A percentile compares a stretch with the other conserved stretches of the same genome.
Evolutionary conservation across 352 stramenopile genomes (phyloP).

Genomic region (Pythium utonaiense): DNA sequence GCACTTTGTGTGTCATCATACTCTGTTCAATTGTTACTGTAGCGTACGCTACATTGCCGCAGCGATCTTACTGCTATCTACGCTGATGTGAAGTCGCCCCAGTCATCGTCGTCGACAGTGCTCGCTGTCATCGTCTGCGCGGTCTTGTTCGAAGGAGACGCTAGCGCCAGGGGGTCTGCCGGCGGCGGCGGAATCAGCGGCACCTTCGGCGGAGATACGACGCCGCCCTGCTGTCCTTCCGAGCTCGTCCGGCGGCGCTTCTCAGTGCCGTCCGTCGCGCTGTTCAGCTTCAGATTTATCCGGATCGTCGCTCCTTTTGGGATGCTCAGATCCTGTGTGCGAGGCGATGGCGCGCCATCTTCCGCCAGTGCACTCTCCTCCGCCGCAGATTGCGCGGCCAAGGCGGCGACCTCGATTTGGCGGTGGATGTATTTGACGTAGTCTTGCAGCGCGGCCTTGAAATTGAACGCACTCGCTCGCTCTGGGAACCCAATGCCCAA

Average conservation of each 20-base stretch:
- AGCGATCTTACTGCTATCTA: no score
- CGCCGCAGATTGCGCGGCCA: conserved; percentile 14
- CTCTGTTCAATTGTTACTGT: no score
- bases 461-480: conserved; percentile 77
- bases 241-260: conserved; percentile 31
- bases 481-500: conserved; percentile 79
- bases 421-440: conserved; percentile 79
- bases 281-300: conserved; percentile 68
- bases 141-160: conserved; percentile 29
- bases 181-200: conserved; percentile 59
- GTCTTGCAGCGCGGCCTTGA: conserved; percentile 81
- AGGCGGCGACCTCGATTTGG: conserved; percentile 41
- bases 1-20: no score
- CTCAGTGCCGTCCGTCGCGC: conserved; percentile 20
- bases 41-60: no score
- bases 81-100: conserved; percentile 80
- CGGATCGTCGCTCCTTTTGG: conserved; percentile 68
- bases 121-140: conserved; percentile 33
- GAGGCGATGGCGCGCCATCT: conserved; percentile 24
- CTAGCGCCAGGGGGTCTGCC: conserved; percentile 27
- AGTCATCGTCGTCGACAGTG: conserved; percentile 65
- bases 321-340: conserved; percentile 53
- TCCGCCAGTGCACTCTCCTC: conserved; percentile 4
- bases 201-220: conserved; percentile 37
- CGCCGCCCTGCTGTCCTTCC: conserved; percentile 22